phyloP scores from a whole-genome alignment of 805 yeast genomes.

The Kurtzmaniella fragi region DNA sequence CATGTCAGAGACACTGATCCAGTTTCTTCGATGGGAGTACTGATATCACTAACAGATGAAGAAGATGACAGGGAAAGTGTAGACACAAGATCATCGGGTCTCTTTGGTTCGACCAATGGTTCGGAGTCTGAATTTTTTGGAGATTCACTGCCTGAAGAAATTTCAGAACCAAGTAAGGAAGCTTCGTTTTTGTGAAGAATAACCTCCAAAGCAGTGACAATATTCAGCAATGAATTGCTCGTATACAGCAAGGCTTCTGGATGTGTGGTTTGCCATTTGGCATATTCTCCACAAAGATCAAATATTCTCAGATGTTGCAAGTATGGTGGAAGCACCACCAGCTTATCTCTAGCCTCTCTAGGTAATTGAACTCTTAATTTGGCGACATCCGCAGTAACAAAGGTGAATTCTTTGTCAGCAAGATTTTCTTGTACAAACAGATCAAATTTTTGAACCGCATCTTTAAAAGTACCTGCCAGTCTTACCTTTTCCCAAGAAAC shows the following conservation, averaged over 20 bases:
- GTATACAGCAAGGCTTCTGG: conserved; percentile 44
- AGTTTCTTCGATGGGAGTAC: not conserved
- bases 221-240: conserved; percentile 31
- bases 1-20: conserved; percentile 5
- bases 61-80: not conserved
- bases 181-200: conserved; percentile 13
- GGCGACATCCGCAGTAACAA: conserved; percentile 66
- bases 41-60: not conserved
- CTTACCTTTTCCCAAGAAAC: conserved; percentile 60
- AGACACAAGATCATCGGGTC: too few relatives aligned
- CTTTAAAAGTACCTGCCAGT: conserved; percentile 55
- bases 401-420: conserved; percentile 44
- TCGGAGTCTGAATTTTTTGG: not conserved
- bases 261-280: conserved; percentile 60
- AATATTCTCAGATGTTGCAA: conserved; percentile 72
- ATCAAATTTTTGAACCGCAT: conserved; percentile 57
- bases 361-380: conserved; percentile 72
- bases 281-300: conserved; percentile 69
- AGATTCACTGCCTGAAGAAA: conserved; percentile 3
- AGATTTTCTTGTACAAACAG: conserved; percentile 40
- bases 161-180: conserved; percentile 5
- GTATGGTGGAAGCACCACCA: conserved; percentile 65
- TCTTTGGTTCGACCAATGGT: too few relatives aligned
- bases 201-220: conserved; percentile 45
- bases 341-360: conserved; percentile 76